Evolutionary conservation across 768 basidiomycete species (phyloP).

Genomic region (Lentinula sp.): DNA sequence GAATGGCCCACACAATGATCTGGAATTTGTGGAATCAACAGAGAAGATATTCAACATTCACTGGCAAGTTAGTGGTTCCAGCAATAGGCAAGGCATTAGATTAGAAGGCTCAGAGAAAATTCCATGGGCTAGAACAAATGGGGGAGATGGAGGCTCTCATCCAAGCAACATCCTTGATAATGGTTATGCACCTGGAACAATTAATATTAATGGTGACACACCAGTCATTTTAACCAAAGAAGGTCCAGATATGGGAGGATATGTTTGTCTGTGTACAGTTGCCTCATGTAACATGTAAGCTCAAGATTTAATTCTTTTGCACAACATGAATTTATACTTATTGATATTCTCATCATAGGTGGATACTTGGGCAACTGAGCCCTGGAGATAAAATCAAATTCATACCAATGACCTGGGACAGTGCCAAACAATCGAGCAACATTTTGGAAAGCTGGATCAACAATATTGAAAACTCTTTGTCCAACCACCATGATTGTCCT

Average conservation of each 20-base stretch:
- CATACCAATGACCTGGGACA: slow-evolving; percentile 38
- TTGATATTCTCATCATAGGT: slow-evolving; percentile 26
- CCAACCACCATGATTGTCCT: background rate
- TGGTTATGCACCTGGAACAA: slow-evolving; percentile 45
- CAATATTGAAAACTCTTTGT: background rate
- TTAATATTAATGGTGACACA: slow-evolving; percentile 67
- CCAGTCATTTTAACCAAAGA: slow-evolving; percentile 61
- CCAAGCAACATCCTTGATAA: slow-evolving; percentile 65
- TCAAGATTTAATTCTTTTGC: background rate
- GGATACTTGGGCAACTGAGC: slow-evolving; percentile 63
- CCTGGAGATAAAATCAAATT: slow-evolving; percentile 53
- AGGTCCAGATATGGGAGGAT: slow-evolving; percentile 61
- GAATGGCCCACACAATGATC: slow-evolving; percentile 58
- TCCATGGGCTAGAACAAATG: slow-evolving; percentile 47
- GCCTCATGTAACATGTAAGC: slow-evolving; percentile 45
- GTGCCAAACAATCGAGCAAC: slow-evolving; percentile 24
- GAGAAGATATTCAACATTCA: slow-evolving; percentile 49
- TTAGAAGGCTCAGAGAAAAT: slow-evolving; percentile 39
- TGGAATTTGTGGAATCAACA: slow-evolving; percentile 42
- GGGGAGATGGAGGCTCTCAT: slow-evolving; percentile 65
- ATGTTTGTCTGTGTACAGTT: slow-evolving; percentile 51
- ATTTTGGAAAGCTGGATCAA: background rate
- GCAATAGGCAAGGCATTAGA: slow-evolving; percentile 61
- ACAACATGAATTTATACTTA: too few species aligned
- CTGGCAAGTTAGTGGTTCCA: slow-evolving; percentile 50